These are phyloP conservation scores for Didymella keratinophila DNA, from an alignment of 2,329 filamentous ascomycete species.

Conservation along the genomic window DNA sequence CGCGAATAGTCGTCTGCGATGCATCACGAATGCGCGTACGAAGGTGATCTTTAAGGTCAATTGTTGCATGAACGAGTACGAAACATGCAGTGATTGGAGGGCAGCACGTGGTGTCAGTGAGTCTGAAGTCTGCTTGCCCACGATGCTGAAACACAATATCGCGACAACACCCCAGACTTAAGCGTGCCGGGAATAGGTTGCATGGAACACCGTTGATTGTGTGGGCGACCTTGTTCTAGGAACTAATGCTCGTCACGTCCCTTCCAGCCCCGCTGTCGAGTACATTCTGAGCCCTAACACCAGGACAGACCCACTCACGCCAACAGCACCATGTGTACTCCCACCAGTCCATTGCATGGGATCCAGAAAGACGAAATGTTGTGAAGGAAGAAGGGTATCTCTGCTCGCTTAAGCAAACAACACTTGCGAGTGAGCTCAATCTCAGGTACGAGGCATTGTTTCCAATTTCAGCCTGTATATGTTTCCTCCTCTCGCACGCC, in stretches of 20 bases:
- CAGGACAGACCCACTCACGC: conserved; percentile 27
- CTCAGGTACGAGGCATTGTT: conserved; percentile 34
- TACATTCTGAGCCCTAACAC: conserved; percentile 42
- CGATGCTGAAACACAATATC: conserved; percentile 40
- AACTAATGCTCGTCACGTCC: conserved; percentile 46
- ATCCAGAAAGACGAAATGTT: conserved; percentile 11
- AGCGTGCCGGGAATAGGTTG: conserved; percentile 17
- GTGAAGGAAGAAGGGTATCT: conserved; percentile 46
- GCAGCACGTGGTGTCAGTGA: conserved; percentile 11
- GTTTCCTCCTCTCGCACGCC: conserved; percentile 34
- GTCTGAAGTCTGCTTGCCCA: conserved; percentile 19
- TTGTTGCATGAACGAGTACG: conserved; percentile 26
- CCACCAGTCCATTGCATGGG: conserved; percentile 25
- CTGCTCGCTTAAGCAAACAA: conserved; percentile 48
- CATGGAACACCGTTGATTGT: conserved; percentile 35
- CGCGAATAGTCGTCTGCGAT: conserved; percentile 8
- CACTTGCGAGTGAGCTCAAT: conserved; percentile 43
- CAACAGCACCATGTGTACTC: conserved; percentile 27
- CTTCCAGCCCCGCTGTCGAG: conserved; percentile 44
- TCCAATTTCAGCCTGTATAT: conserved; percentile 49
- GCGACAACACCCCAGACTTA: conserved; percentile 11
- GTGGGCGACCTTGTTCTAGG: conserved; percentile 42
- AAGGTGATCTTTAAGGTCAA: conserved; percentile 17
- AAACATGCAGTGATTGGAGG: conserved; percentile 34
- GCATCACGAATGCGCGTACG: conserved; percentile 8